These are phyloP conservation scores for Flaveria linearis DNA, from an alignment of 129 eudicot genomes.

Conservation along the genomic window DNA sequence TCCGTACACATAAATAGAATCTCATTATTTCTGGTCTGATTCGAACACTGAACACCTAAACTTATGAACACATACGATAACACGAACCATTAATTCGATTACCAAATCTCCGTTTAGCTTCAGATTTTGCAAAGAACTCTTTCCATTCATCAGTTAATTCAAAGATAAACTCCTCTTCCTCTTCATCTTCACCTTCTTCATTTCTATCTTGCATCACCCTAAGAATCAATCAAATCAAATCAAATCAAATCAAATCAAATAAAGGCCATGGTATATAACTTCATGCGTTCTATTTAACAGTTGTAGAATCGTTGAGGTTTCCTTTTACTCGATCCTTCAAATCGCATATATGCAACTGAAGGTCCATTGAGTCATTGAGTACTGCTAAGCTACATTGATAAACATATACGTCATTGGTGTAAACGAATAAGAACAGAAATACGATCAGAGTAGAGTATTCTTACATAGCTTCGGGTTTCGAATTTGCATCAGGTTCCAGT, in stretches of 20 bases:
- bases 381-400: too few species aligned
- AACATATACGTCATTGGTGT: too few species aligned
- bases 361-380: too few species aligned
- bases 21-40: too few species aligned
- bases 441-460: background rate
- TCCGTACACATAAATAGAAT: too few species aligned
- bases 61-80: too few species aligned
- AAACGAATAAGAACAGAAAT: background rate
- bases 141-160: slow-evolving; percentile 88
- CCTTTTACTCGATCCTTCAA: too few species aligned
- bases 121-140: slow-evolving; percentile 84
- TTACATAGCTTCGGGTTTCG: too few species aligned
- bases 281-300: background rate
- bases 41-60: too few species aligned
- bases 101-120: slow-evolving; percentile 74
- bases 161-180: slow-evolving; percentile 55
- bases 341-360: too few species aligned
- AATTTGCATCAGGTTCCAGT: too few species aligned
- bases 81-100: slow-evolving; percentile 5
- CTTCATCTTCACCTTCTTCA: slow-evolving; percentile 21
- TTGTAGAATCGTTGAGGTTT: background rate
- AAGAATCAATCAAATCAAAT: slow-evolving; percentile 1
- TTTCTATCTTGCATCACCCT: slow-evolving; percentile 32
- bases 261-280: background rate
- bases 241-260: too few species aligned